Percentiles rank a stretch among this genome's conserved stretches.
phyloP scores from a whole-genome alignment of 805 yeast genomes.

The Scheffersomyces ergatensis region DNA sequence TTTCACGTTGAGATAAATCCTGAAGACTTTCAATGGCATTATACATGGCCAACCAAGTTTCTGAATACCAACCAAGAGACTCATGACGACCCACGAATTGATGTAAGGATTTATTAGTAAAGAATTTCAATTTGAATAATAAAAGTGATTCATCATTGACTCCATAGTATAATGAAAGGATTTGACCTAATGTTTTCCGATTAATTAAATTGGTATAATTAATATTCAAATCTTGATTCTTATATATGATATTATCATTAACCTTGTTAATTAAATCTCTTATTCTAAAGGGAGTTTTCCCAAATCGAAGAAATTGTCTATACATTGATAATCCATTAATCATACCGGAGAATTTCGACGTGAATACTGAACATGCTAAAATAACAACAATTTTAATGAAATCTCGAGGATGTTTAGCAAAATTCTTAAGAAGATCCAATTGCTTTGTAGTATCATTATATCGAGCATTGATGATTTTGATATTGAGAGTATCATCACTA shows the following conservation, averaged over 20 bases:
- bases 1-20: conserved; percentile 45
- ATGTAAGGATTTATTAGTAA: conserved; percentile 35
- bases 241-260: conserved; percentile 5
- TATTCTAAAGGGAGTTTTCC: conserved; percentile 63
- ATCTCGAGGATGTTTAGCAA: conserved; percentile 33
- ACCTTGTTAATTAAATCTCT: conserved; percentile 35
- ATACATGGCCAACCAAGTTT: conserved; percentile 56
- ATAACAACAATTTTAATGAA: conserved; percentile 33
- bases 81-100: conserved; percentile 53
- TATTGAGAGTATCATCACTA: conserved; percentile 33
- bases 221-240: conserved; percentile 10
- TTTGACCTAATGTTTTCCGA: conserved; percentile 47
- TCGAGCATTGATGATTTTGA: conserved; percentile 23
- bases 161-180: conserved; percentile 60
- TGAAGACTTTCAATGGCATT: conserved; percentile 45
- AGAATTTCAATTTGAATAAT: conserved; percentile 52
- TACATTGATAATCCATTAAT: conserved; percentile 50
- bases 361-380: conserved; percentile 37
- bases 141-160: conserved; percentile 62
- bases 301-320: conserved; percentile 69
- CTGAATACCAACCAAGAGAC: conserved; percentile 66
- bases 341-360: conserved; percentile 40
- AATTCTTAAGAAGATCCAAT: conserved; percentile 31
- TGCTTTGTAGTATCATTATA: conserved; percentile 32
- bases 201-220: conserved; percentile 26